These are phyloP conservation scores for Pseudozyma thailandica DNA, from an alignment of 1,284 basidiomycete species.

Conservation along the genomic window DNA sequence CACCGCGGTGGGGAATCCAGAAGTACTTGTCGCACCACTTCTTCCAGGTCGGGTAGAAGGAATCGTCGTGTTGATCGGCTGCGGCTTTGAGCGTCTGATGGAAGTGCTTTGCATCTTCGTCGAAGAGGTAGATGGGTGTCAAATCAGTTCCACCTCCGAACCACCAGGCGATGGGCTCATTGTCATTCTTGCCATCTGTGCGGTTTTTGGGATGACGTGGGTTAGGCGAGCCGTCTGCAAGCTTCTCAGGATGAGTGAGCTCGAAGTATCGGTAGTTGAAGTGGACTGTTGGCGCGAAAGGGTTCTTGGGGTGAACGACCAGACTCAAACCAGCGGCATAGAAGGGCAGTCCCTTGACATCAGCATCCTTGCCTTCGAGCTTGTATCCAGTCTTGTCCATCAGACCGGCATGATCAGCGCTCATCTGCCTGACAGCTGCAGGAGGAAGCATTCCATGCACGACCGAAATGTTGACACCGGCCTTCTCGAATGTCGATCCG, in stretches of 20 bases:
- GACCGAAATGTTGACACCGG: constrained; percentile 93
- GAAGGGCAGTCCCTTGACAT: constrained; percentile 79
- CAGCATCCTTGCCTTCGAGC: constrained; percentile 71
- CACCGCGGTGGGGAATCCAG: constrained; percentile 88
- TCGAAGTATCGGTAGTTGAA: constrained; percentile 99
- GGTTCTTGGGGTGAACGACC: constrained; percentile 93
- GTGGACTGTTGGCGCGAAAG: constrained; percentile 81
- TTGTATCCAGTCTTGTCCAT: constrained; percentile 62
- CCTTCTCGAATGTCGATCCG: constrained; percentile 87
- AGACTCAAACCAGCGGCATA: constrained; percentile 91
- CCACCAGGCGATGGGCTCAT: constrained; percentile 84
- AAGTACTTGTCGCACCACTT: constrained; percentile 99
- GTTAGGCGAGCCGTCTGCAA: constrained; percentile 64
- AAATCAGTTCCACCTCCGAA: constrained; percentile 97
- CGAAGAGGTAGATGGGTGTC: constrained; percentile 91
- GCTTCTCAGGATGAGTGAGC: constrained; percentile 65
- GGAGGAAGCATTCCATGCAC: constrained; percentile 90
- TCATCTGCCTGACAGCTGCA: constrained; percentile 90
- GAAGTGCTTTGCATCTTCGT: constrained; percentile 87
- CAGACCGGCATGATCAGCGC: constrained; percentile 81
- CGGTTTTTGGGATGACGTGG: constrained; percentile 57
- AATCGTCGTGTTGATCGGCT: constrained; percentile 78
- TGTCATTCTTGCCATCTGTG: constrained; percentile 30
- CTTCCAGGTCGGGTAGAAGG: constrained; percentile 85
- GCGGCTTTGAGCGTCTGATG: constrained; percentile 81